These are phyloP conservation scores for Vararia minispora DNA, from an alignment of 768 basidiomycete genomes.

Conservation along the genomic window DNA sequence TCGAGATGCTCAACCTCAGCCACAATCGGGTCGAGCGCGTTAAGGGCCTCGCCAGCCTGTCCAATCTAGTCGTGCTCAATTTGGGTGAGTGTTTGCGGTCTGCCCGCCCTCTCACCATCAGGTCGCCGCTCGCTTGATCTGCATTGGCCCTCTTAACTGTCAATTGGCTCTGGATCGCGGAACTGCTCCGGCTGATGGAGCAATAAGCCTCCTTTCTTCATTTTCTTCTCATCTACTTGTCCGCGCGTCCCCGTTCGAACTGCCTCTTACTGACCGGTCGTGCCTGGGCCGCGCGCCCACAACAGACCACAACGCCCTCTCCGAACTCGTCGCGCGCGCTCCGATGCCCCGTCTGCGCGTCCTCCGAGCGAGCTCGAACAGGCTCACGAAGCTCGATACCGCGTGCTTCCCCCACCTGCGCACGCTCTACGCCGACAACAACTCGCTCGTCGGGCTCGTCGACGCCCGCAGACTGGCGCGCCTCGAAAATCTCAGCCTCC, in stretches of 20 bases:
- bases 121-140: too few species aligned
- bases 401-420: conserved; percentile 59
- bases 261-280: neutral
- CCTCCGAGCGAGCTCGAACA: conserved; percentile 77
- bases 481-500: conserved; percentile 84
- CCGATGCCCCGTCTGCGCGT: conserved; percentile 66
- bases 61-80: conserved; percentile 63
- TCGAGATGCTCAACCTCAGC: conserved; percentile 79
- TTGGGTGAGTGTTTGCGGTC: conserved; percentile 50
- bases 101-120: neutral
- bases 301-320: conserved; percentile 65
- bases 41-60: conserved; percentile 46
- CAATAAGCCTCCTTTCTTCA: too few species aligned
- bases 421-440: conserved; percentile 90
- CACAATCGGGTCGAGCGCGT: conserved; percentile 57
- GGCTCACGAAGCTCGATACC: conserved; percentile 50
- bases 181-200: too few species aligned
- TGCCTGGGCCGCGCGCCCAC: neutral
- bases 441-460: conserved; percentile 40
- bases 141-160: too few species aligned
- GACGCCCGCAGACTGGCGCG: conserved; percentile 50
- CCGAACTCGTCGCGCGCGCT: conserved; percentile 39
- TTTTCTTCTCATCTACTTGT: too few species aligned
- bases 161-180: too few species aligned
- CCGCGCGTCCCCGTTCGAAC: neutral